Base-by-base conservation (phyloP, 2,329 filamentous ascomycete species). In the Hymenoscyphus fructigenus region DNA sequence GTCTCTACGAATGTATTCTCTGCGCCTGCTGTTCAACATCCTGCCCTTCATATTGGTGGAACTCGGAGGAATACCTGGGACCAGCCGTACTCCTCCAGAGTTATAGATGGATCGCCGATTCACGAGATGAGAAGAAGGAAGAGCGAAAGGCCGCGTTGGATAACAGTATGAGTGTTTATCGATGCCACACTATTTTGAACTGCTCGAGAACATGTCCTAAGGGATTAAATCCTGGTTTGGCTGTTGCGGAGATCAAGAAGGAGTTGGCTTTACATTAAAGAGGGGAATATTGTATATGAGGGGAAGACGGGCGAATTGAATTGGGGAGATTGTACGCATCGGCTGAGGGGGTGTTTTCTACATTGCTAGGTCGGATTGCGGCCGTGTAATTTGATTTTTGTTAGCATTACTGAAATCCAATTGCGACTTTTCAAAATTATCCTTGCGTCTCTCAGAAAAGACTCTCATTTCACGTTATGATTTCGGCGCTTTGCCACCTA, bases 11-110 rank as follows among this genome's bases (percentile, higher is more conserved):
- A 83, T 99, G 95, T 83, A 98, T 99, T 80, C 90, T 99, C 65
- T 99, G 95, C 85, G 94, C 94, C 74, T 99, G 95, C 89, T 99
- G 95, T 88, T 95, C 91, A 72, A 99, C 95, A 26, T 97, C 94
- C 57, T 99, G 95, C 85, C 95, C 95, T n/a, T 97, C 93, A 20
- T 99, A 99, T 86, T 99, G 95, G 95, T 99, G 95, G 95, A 99
- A 99, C 85, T 89, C 90, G 73, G 93, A 98, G 82, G 93, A 98
- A 81, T 99, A 99, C 83, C 91, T 99, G 60, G 95, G 95, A 69
- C 95, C 95, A 66, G 95, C 95, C 71, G 92, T 99, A 67, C 90
- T 99, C 61, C 88, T 99, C 71, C 95, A 99, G 83, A 97, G 93
- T 9, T 99, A 98, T 88, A 89, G 94, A 77, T 99, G 95, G 95